Evolutionary conservation across 805 yeast genomes (phyloP).

Genomic region (Priceomyces medius): DNA sequence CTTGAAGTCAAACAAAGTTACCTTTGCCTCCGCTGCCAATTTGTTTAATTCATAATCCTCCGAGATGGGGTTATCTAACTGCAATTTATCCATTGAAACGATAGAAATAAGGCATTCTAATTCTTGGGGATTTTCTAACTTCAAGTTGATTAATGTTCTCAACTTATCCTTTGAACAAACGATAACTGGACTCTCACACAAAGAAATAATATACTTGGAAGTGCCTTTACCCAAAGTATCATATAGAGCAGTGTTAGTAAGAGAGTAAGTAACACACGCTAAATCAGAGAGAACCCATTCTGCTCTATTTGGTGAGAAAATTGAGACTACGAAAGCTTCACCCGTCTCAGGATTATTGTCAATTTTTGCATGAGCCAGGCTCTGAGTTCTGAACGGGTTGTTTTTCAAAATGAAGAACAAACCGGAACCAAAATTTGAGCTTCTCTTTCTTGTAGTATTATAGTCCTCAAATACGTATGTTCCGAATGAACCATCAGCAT

Average conservation of each 20-base stretch:
- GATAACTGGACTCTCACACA: slow-evolving; percentile 58
- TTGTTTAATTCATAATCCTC: slow-evolving; percentile 14
- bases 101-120: slow-evolving; percentile 31
- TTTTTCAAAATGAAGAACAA: slow-evolving; percentile 30
- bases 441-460: slow-evolving; percentile 21
- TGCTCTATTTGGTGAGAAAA: slow-evolving; percentile 56
- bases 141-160: slow-evolving; percentile 26
- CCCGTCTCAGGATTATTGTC: slow-evolving; percentile 13
- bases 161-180: slow-evolving; percentile 37
- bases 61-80: slow-evolving; percentile 25
- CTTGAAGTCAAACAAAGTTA: slow-evolving; percentile 28
- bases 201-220: slow-evolving; percentile 57
- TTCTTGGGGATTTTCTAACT: slow-evolving; percentile 20
- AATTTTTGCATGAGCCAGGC: slow-evolving; percentile 25
- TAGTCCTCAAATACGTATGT: slow-evolving; percentile 29
- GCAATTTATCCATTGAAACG: slow-evolving; percentile 40
- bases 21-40: slow-evolving; percentile 17
- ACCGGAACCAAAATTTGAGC: slow-evolving; percentile 38
- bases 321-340: slow-evolving; percentile 50
- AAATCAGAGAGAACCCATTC: slow-evolving; percentile 73
- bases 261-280: slow-evolving; percentile 57
- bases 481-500: slow-evolving; percentile 29
- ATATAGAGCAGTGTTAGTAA: slow-evolving; percentile 29
- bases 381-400: slow-evolving; percentile 30
- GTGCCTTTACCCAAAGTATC: slow-evolving; percentile 52